phyloP scores from a whole-genome alignment of 176 grass and related monocot genomes.

The Calamus simplicifolius region DNA sequence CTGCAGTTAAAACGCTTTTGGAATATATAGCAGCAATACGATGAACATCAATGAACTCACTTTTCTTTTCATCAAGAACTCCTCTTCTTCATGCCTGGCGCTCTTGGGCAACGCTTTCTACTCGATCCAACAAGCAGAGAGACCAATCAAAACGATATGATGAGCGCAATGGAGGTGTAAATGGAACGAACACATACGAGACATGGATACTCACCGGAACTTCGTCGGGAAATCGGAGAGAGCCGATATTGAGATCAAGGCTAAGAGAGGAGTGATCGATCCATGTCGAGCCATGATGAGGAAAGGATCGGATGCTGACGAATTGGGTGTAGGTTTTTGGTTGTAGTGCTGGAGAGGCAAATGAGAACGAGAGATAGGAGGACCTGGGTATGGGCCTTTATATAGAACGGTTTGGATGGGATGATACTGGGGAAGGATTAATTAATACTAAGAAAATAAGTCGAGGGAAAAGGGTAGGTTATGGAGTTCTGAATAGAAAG shows the following conservation, averaged over 20 bases:
- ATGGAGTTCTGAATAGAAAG: not conserved
- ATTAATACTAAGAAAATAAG: too few relatives aligned
- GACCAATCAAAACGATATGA: not conserved
- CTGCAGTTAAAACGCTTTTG: too few relatives aligned
- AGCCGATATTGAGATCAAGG: constrained; percentile 12
- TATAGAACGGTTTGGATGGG: too few relatives aligned
- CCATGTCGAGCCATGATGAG: constrained; percentile 20
- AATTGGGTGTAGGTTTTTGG: too few relatives aligned
- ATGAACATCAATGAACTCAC: constrained; percentile 5
- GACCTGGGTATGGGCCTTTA: too few relatives aligned
- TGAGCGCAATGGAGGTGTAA: too few relatives aligned
- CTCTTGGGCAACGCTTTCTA: not conserved
- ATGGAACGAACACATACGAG: too few relatives aligned
- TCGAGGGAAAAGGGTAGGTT: not conserved
- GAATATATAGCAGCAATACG: too few relatives aligned
- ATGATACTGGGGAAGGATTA: too few relatives aligned
- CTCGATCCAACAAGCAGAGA: not conserved
- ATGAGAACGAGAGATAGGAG: too few relatives aligned
- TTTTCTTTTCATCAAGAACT: constrained; percentile 12
- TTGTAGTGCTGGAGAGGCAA: too few relatives aligned
- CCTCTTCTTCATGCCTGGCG: not conserved
- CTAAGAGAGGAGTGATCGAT: not conserved
- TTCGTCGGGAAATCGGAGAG: not conserved
- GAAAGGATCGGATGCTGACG: too few relatives aligned
- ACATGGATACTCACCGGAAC: constrained; percentile 6